Conservation (phyloP, 2,329 filamentous ascomycete genomes). For the Arachnomyces sp. region DNA sequence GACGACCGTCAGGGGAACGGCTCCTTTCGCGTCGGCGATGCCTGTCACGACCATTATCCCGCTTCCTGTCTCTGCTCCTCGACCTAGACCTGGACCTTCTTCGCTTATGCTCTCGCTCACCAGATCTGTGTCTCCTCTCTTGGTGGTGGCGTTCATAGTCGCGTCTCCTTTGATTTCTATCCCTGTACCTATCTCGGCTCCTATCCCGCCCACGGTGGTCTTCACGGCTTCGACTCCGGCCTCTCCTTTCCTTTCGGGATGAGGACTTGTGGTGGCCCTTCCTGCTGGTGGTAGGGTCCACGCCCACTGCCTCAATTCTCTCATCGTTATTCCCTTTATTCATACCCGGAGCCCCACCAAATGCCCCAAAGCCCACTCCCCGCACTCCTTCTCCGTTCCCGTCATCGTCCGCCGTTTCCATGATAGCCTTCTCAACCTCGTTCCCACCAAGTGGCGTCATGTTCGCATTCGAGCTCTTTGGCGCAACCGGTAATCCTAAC, state of each 20-base stretch:
- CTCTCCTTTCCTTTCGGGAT: constrained; percentile 21
- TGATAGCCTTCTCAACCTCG: constrained; percentile 50
- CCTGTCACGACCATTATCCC: constrained; percentile 18
- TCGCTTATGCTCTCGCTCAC: constrained; percentile 19
- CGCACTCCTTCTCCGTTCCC: constrained; percentile 19
- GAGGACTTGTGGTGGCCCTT: neutral
- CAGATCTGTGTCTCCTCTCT: constrained; percentile 13
- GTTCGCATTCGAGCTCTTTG: constrained; percentile 58
- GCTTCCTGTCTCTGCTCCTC: constrained; percentile 21
- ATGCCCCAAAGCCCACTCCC: constrained; percentile 28
- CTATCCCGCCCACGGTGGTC: constrained; percentile 24
- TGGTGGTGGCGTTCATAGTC: constrained; percentile 24
- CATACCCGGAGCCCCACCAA: constrained; percentile 26
- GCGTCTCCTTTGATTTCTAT: constrained; percentile 41
- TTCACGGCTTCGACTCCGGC: constrained; percentile 27
- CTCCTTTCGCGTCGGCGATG: constrained; percentile 18
- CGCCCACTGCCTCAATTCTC: constrained; percentile 19
- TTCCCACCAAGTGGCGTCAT: constrained; percentile 55
- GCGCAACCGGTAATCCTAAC: constrained; percentile 67
- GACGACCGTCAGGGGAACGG: constrained; percentile 16
- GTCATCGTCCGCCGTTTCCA: constrained; percentile 25
- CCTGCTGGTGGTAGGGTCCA: constrained; percentile 11
- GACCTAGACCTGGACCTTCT: constrained; percentile 23
- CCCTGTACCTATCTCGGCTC: constrained; percentile 20
- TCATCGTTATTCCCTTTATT: constrained; percentile 20